phyloP scores from a whole-genome alignment of 371 early-diverging fungal genomes.

The Rhizopus delemar region DNA sequence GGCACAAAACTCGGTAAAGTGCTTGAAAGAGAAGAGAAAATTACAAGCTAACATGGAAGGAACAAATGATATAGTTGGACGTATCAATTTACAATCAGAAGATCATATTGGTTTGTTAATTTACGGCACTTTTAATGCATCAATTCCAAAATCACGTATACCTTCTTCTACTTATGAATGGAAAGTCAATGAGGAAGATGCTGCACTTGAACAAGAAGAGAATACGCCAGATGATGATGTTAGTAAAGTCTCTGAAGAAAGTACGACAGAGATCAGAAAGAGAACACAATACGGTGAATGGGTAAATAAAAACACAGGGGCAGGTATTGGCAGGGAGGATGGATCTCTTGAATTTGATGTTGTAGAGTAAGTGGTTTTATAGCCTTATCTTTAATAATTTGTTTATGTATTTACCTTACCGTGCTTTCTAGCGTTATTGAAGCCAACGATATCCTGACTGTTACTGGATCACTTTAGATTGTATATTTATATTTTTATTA shows the following conservation, averaged over 20 bases:
- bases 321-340: constrained; percentile 57
- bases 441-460: constrained; percentile 75
- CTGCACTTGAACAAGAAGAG: constrained; percentile 35
- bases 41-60: too few species aligned
- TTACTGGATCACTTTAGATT: constrained; percentile 68
- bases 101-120: constrained; percentile 93
- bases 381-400: background rate
- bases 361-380: constrained; percentile 54
- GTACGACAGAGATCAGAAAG: constrained; percentile 29
- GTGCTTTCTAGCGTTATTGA: constrained; percentile 58
- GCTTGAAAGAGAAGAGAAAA: too few species aligned
- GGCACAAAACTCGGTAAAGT: constrained; percentile 66
- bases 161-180: constrained; percentile 75
- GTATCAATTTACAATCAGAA: constrained; percentile 90
- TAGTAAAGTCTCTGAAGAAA: constrained; percentile 20
- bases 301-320: constrained; percentile 56
- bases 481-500: constrained; percentile 10
- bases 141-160: constrained; percentile 83
- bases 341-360: constrained; percentile 62
- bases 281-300: constrained; percentile 62
- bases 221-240: constrained; percentile 36
- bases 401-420: background rate
- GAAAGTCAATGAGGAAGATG: constrained; percentile 46
- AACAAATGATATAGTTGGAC: constrained; percentile 59
- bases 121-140: constrained; percentile 93